Evolutionary conservation across 2,329 filamentous ascomycete species (phyloP).

Genomic region (Cladosporium sp.): DNA sequence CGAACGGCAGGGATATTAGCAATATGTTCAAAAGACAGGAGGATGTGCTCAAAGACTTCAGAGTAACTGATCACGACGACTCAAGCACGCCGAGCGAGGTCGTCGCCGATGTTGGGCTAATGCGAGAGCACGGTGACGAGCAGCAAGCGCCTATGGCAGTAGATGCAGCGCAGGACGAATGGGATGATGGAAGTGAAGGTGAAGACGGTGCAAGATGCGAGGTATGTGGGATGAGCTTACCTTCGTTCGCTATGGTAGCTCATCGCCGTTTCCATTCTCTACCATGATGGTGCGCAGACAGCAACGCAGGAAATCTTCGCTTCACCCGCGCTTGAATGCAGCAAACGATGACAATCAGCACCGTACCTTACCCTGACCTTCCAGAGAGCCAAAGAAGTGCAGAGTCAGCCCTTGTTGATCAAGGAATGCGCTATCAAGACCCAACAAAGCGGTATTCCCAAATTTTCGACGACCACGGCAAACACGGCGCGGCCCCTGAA

Average conservation of each 20-base stretch:
- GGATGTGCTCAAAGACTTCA: slow-evolving; percentile 61
- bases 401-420: too few relatives aligned
- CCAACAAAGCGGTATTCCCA: too few relatives aligned
- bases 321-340: too few relatives aligned
- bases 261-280: slow-evolving; percentile 48
- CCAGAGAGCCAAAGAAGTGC: too few relatives aligned
- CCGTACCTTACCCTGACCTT: too few relatives aligned
- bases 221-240: slow-evolving; percentile 49
- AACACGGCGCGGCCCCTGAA: too few relatives aligned
- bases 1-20: slow-evolving; percentile 64
- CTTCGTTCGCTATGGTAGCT: slow-evolving; percentile 52
- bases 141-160: neutral
- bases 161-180: neutral
- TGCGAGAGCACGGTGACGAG: neutral
- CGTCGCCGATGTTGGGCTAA: neutral
- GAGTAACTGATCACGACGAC: slow-evolving; percentile 41
- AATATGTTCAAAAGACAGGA: slow-evolving; percentile 77
- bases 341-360: too few relatives aligned
- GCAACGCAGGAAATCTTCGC: too few relatives aligned
- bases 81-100: slow-evolving; percentile 12
- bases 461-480: too few relatives aligned
- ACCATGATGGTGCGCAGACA: too few relatives aligned
- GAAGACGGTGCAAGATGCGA: slow-evolving; percentile 24
- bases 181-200: slow-evolving; percentile 8
- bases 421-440: too few relatives aligned